A percentile compares a stretch with the other conserved stretches of the same genome.
Conservation (phyloP, 495 filamentous ascomycete species). For the Darksidea phi region DNA sequence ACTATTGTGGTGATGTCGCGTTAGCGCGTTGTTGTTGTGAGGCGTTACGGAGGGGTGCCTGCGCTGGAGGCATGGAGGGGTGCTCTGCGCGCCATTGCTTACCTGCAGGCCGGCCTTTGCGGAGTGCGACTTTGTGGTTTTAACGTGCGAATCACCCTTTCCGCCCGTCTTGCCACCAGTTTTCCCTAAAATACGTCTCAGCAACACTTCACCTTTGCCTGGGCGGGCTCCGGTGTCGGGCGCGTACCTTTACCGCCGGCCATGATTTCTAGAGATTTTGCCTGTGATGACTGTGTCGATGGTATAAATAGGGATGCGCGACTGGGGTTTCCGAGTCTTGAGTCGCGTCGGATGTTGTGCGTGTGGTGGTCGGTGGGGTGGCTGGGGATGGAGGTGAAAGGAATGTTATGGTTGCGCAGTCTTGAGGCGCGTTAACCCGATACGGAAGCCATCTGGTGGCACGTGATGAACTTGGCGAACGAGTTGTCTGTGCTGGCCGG, state of each 20-base stretch:
- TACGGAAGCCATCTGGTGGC: background rate
- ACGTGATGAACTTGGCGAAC: background rate
- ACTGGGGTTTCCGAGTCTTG: constrained; percentile 12
- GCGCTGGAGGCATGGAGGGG: background rate
- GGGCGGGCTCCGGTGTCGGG: background rate
- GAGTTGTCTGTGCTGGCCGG: background rate
- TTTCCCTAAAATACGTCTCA: constrained; percentile 58
- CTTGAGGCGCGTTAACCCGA: constrained; percentile 3
- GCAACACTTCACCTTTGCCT: constrained; percentile 4
- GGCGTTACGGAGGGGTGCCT: constrained; percentile 1
- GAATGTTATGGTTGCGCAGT: constrained; percentile 9
- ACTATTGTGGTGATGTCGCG: constrained; percentile 53
- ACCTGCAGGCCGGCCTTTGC: constrained; percentile 98
- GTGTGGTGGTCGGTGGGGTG: constrained; percentile 22
- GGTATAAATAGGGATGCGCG: constrained; percentile 22
- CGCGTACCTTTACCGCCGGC: constrained; percentile 46
- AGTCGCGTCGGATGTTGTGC: constrained; percentile 8
- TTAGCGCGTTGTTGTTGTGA: constrained; percentile 23
- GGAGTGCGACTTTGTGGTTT: constrained; percentile 97
- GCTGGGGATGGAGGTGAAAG: constrained; percentile 14
- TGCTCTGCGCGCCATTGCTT: constrained; percentile 47
- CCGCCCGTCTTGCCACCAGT: constrained; percentile 83
- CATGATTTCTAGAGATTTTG: constrained; percentile 35
- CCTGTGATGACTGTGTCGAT: background rate
- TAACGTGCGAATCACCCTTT: constrained; percentile 60